Evolutionary conservation across 2,329 filamentous ascomycete genomes (phyloP).

Genomic region (Penicillium sp.): DNA sequence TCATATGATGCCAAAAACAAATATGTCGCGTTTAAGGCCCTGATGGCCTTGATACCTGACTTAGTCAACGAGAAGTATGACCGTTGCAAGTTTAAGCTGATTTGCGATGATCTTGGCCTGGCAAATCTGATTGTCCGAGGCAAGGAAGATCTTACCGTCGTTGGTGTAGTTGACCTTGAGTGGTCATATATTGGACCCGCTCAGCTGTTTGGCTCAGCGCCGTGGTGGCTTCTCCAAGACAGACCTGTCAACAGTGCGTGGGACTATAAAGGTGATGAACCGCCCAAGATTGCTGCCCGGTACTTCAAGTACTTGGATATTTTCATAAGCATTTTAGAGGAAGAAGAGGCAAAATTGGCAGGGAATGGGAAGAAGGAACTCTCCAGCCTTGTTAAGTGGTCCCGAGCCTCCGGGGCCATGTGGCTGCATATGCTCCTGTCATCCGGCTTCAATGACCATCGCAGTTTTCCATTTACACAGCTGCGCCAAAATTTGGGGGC

Average conservation of each 20-base stretch:
- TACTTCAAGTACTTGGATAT: conserved; percentile 5
- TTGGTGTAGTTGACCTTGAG: conserved; percentile 35
- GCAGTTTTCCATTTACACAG: conserved; percentile 26
- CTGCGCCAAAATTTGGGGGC: not conserved
- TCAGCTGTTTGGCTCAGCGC: conserved; percentile 35
- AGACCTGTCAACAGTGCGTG: conserved; percentile 26
- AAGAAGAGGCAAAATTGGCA: not conserved
- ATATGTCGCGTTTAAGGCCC: not conserved
- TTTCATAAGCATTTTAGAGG: not conserved
- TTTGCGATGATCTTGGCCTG: conserved; percentile 36
- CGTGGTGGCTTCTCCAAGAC: conserved; percentile 35
- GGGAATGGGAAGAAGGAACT: conserved; percentile 10
- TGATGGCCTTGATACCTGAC: not conserved
- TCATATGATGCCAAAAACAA: conserved; percentile 6
- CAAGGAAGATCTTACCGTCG: conserved; percentile 30
- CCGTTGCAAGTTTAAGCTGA: conserved; percentile 34
- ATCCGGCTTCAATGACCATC: conserved; percentile 28
- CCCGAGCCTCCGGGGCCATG: conserved; percentile 31
- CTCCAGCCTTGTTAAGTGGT: conserved; percentile 32
- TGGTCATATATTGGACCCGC: conserved; percentile 37
- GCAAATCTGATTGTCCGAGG: conserved; percentile 36
- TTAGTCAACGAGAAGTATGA: conserved; percentile 18
- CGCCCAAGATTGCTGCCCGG: not conserved
- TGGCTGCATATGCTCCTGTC: conserved; percentile 34
- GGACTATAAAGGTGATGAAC: conserved; percentile 20